Conservation (phyloP, 2,329 filamentous ascomycete genomes). For the Didymella keratinophila region DNA sequence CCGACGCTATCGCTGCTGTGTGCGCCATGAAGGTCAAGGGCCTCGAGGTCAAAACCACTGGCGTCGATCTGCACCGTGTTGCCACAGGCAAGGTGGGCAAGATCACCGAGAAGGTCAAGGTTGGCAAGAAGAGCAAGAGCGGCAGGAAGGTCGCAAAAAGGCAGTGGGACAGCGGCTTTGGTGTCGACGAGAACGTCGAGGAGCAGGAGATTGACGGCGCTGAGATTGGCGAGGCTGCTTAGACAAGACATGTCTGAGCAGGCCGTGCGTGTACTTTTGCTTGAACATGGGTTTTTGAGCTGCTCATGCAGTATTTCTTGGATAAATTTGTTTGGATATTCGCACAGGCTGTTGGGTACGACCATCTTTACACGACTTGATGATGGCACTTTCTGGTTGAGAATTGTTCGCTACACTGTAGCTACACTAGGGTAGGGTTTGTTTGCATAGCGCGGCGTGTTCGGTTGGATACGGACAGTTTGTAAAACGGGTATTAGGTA, state of each 20-base stretch:
- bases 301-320: background rate
- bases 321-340: conserved; percentile 7
- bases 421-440: conserved; percentile 7
- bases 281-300: background rate
- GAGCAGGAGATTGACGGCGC: conserved; percentile 16
- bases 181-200: conserved; percentile 35
- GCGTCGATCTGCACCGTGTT: conserved; percentile 39
- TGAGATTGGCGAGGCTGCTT: conserved; percentile 17
- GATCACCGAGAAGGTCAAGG: conserved; percentile 43
- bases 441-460: conserved; percentile 21
- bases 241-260: conserved; percentile 7
- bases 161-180: conserved; percentile 47
- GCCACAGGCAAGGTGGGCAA: conserved; percentile 41
- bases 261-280: background rate
- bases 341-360: conserved; percentile 7
- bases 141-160: conserved; percentile 38
- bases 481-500: background rate
- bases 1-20: conserved; percentile 39
- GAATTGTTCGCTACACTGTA: conserved; percentile 9
- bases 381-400: conserved; percentile 14
- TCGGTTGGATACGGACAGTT: background rate
- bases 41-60: conserved; percentile 39
- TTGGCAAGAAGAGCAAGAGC: conserved; percentile 42
- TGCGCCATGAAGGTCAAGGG: conserved; percentile 46
- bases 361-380: conserved; percentile 17